A percentile compares a stretch with the other conserved stretches of the same genome.
Conservation (phyloP, 208 protist species). For the Entamoeba invadens region DNA sequence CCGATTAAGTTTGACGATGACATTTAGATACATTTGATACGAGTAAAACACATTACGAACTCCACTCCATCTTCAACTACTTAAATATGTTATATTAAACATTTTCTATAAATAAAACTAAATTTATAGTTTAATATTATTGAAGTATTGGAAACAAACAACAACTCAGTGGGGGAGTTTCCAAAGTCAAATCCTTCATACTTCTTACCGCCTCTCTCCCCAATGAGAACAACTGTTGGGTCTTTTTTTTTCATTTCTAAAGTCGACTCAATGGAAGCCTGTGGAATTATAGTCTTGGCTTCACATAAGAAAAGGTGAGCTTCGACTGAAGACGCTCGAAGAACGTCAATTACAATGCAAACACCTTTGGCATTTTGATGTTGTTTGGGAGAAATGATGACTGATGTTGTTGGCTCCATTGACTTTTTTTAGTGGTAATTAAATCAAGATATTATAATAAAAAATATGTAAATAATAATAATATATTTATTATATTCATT, state of each 20-base stretch:
- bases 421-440: too few relatives aligned
- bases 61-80: too few relatives aligned
- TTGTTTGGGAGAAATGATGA: background rate
- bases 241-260: background rate
- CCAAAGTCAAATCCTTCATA: background rate
- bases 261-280: background rate
- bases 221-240: background rate
- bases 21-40: too few relatives aligned
- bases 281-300: background rate
- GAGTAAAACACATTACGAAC: too few relatives aligned
- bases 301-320: background rate
- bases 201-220: background rate
- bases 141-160: background rate
- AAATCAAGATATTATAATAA: too few relatives aligned
- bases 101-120: too few relatives aligned
- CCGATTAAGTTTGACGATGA: too few relatives aligned
- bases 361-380: background rate
- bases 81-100: too few relatives aligned
- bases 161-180: background rate
- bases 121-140: background rate
- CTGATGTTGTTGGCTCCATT: too few relatives aligned
- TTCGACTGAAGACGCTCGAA: background rate
- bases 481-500: too few relatives aligned
- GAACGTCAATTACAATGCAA: background rate
- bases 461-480: too few relatives aligned